Conservation (phyloP, 345 rosid genomes). For the Kandelia obovata region DNA sequence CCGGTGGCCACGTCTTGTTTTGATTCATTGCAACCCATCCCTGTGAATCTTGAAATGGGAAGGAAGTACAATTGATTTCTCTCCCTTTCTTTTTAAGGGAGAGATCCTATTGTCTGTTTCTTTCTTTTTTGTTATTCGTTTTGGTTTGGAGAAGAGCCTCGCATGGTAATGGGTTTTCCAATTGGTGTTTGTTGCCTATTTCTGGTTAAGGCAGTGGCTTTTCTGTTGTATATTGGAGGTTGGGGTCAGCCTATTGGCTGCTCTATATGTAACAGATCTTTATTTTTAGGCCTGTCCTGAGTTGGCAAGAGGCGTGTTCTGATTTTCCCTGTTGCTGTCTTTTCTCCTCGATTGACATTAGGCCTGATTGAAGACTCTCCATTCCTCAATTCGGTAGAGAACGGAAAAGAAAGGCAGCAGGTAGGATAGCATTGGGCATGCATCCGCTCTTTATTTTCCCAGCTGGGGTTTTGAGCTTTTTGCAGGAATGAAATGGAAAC, state of each 20-base stretch:
- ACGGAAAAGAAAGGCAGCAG: too few relatives aligned
- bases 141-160: neutral
- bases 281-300: constrained; percentile 12
- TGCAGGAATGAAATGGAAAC: too few relatives aligned
- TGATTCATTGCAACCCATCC: constrained; percentile 86
- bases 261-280: neutral
- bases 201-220: neutral
- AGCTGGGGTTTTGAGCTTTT: too few relatives aligned
- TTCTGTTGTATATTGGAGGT: constrained; percentile 15
- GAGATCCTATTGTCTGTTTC: neutral
- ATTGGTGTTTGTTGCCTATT: neutral
- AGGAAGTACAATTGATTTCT: neutral
- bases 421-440: too few relatives aligned
- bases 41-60: neutral
- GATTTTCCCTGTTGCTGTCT: too few relatives aligned
- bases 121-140: neutral
- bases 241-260: neutral
- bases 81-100: neutral
- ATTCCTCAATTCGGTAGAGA: too few relatives aligned
- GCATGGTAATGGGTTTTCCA: neutral
- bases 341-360: too few relatives aligned
- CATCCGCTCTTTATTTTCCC: too few relatives aligned
- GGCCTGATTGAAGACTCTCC: too few relatives aligned
- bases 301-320: neutral
- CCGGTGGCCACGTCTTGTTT: constrained; percentile 64